Percentiles rank a stretch among this genome's conserved stretches.
Evolutionary conservation across 805 yeast genomes (phyloP).

Genomic region (Saccharomycopsis olivae): DNA sequence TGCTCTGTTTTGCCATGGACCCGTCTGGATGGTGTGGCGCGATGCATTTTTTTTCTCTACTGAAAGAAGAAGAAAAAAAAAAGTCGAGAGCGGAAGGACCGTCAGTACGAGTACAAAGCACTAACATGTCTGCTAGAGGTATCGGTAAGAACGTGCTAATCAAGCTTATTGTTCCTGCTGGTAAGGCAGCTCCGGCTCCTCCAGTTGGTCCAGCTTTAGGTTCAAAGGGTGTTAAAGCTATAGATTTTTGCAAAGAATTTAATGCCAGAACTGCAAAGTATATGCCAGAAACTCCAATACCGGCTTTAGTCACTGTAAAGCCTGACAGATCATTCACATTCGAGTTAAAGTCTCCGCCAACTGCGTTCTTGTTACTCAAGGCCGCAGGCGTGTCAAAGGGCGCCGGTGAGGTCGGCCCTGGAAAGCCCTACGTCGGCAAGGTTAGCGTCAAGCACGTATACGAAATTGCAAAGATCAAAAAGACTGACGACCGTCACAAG

Average conservation of each 20-base stretch:
- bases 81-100: background rate
- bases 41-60: slow-evolving; percentile 1
- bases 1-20: too few relatives aligned
- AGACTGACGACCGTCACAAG: slow-evolving; percentile 73
- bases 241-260: slow-evolving; percentile 96
- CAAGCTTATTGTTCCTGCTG: slow-evolving; percentile 90
- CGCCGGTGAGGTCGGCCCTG: slow-evolving; percentile 52
- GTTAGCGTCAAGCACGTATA: slow-evolving; percentile 79
- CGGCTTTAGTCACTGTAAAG: slow-evolving; percentile 70
- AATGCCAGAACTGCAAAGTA: slow-evolving; percentile 91
- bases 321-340: slow-evolving; percentile 90
- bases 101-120: too few relatives aligned
- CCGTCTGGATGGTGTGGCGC: too few relatives aligned
- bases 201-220: slow-evolving; percentile 99
- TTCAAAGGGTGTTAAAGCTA: slow-evolving; percentile 96
- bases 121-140: slow-evolving; percentile 24
- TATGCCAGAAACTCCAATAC: slow-evolving; percentile 82
- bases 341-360: slow-evolving; percentile 84
- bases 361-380: slow-evolving; percentile 73
- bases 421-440: slow-evolving; percentile 44
- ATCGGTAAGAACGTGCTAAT: slow-evolving; percentile 56
- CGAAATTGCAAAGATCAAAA: slow-evolving; percentile 90
- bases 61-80: background rate
- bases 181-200: slow-evolving; percentile 96
- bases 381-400: slow-evolving; percentile 81